These are phyloP conservation scores for Viridothelium virens DNA, from an alignment of 495 filamentous ascomycete species.

Conservation along the genomic window DNA sequence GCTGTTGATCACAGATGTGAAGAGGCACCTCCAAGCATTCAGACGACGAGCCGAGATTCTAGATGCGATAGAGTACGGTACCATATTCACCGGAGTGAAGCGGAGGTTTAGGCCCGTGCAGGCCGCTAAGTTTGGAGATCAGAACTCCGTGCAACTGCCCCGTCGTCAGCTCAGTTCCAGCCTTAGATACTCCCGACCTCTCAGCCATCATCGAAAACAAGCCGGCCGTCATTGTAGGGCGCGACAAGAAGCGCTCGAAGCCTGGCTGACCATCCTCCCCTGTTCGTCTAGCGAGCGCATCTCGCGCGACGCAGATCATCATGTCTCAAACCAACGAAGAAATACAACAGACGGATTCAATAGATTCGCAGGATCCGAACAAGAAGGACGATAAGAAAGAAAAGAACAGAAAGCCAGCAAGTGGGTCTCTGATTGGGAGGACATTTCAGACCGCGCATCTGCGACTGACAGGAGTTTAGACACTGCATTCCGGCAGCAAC, in stretches of 20 bases:
- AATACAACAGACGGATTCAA: constrained; percentile 35
- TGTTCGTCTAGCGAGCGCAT: neutral
- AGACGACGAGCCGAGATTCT: too few species aligned
- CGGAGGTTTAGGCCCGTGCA: too few species aligned
- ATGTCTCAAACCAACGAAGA: constrained; percentile 36
- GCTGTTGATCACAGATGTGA: too few species aligned
- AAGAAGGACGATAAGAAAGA: constrained; percentile 59
- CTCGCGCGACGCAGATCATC: constrained; percentile 9
- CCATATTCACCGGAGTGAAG: too few species aligned
- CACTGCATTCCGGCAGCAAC: constrained; percentile 86
- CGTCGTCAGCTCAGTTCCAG: neutral
- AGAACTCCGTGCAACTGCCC: neutral
- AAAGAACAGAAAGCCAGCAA: constrained; percentile 79
- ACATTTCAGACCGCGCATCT: neutral
- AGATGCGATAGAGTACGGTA: too few species aligned
- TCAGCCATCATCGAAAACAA: neutral
- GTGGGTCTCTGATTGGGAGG: constrained; percentile 42
- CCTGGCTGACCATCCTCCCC: neutral
- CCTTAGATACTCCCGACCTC: neutral
- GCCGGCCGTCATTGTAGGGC: too few species aligned
- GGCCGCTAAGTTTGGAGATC: too few species aligned
- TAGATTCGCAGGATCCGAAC: constrained; percentile 38
- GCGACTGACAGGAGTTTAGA: constrained; percentile 42
- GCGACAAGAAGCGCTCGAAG: neutral
- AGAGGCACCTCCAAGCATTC: too few species aligned